Conservation (phyloP, 1,284 basidiomycete species). For the Moesziomyces sp. region DNA sequence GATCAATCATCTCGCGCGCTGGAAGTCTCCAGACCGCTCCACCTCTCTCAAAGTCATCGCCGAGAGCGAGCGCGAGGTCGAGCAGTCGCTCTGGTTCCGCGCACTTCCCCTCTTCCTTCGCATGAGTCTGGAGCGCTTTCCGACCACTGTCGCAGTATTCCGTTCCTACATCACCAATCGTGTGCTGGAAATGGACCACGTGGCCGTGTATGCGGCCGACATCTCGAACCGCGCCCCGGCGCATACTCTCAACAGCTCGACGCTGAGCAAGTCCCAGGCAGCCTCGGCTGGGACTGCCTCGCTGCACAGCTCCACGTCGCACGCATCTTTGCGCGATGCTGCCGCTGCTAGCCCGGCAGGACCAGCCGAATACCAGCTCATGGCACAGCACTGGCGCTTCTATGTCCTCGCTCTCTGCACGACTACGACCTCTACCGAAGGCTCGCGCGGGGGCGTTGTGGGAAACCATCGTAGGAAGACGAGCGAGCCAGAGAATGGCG, state of each 20-base stretch:
- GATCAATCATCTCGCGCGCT: slow-evolving; percentile 46
- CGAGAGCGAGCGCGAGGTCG: slow-evolving; percentile 69
- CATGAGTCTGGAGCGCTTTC: slow-evolving; percentile 66
- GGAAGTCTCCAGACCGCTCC: slow-evolving; percentile 42
- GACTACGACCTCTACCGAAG: slow-evolving; percentile 71
- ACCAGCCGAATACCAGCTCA: slow-evolving; percentile 73
- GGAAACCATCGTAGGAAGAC: slow-evolving; percentile 79
- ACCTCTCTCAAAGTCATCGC: slow-evolving; percentile 63
- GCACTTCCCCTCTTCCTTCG: slow-evolving; percentile 69
- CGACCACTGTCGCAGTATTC: slow-evolving; percentile 67
- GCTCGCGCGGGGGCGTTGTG: slow-evolving; percentile 71
- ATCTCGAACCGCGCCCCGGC: slow-evolving; percentile 47
- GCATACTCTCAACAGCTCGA: slow-evolving; percentile 17
- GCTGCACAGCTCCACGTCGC: slow-evolving; percentile 31
- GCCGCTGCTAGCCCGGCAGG: slow-evolving; percentile 53
- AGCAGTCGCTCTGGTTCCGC: slow-evolving; percentile 69
- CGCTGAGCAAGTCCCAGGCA: slow-evolving; percentile 39
- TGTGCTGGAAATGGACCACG: slow-evolving; percentile 69
- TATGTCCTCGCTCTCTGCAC: slow-evolving; percentile 86
- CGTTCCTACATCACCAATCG: slow-evolving; percentile 67
- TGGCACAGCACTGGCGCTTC: slow-evolving; percentile 86
- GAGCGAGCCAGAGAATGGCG: slow-evolving; percentile 73
- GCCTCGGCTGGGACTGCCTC: slow-evolving; percentile 26
- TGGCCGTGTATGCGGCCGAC: slow-evolving; percentile 67
- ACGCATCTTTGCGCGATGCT: slow-evolving; percentile 41